These are phyloP conservation scores for Annona cherimola DNA, from an alignment of 164 flowering plant species.

Conservation along the genomic window DNA sequence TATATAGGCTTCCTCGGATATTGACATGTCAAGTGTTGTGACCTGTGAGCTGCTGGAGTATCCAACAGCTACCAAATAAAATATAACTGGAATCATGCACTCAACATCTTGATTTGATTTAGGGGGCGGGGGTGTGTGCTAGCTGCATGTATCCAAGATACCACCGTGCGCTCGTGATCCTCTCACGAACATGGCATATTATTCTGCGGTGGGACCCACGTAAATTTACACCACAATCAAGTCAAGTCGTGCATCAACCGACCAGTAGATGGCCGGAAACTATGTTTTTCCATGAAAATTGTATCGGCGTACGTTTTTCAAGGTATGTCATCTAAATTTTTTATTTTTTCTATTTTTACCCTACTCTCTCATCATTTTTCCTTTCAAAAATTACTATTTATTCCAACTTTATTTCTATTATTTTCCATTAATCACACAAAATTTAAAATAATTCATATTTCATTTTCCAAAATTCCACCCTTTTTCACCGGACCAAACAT, in stretches of 20 bases:
- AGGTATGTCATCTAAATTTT: too few species aligned
- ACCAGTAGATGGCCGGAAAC: not conserved
- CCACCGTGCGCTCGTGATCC: not conserved
- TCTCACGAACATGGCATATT: not conserved
- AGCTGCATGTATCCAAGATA: not conserved
- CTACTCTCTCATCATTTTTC: too few species aligned
- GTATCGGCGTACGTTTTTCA: too few species aligned
- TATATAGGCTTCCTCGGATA: too few species aligned
- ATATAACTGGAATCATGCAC: conserved; percentile 58
- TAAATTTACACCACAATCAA: not conserved
- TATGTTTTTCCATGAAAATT: not conserved
- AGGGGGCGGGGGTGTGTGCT: conserved; percentile 25
- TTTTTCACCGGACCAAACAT: too few species aligned
- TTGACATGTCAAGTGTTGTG: not conserved
- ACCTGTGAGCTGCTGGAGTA: conserved; percentile 2
- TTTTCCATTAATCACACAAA: too few species aligned
- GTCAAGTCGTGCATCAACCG: not conserved
- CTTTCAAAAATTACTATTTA: too few species aligned
- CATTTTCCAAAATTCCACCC: too few species aligned
- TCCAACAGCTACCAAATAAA: conserved; percentile 41
- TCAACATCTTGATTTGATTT: conserved; percentile 60
- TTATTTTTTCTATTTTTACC: too few species aligned
- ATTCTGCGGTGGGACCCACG: not conserved
- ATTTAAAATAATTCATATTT: too few species aligned
- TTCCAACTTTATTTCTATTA: too few species aligned